Conservation (phyloP, 768 basidiomycete species). For the Clathrus columnatus region DNA sequence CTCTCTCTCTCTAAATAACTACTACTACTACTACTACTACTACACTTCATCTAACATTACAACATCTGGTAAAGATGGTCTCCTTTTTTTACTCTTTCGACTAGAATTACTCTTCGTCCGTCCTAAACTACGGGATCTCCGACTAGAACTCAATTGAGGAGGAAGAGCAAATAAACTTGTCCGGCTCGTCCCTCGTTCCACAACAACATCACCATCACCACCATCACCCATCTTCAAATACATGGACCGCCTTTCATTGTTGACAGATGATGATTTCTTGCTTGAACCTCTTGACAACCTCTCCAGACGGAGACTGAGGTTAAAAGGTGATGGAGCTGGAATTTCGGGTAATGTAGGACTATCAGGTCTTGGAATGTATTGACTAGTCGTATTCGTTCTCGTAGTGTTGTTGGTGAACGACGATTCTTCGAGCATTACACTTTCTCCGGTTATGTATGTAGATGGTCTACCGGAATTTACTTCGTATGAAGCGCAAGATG, state of each 20-base stretch:
- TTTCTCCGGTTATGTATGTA: background rate
- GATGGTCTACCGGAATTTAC: background rate
- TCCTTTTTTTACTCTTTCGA: background rate
- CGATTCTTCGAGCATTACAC: background rate
- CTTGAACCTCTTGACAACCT: background rate
- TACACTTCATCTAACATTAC: no score
- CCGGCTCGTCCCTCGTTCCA: no score
- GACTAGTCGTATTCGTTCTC: background rate
- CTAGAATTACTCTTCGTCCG: background rate
- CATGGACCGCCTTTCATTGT: background rate
- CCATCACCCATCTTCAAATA: background rate
- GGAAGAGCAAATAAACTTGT: no score
- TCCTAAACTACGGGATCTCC: background rate
- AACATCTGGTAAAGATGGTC: background rate
- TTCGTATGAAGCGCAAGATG: background rate
- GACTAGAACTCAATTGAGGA: no score
- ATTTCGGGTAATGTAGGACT: constrained; percentile 7
- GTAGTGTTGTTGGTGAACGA: background rate
- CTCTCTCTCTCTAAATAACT: no score
- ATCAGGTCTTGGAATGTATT: constrained; percentile 3
- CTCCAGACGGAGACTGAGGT: background rate
- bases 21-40: no score
- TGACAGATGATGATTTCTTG: no score
- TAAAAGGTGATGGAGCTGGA: background rate
- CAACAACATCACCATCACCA: background rate